phyloP scores from a whole-genome alignment of 1,284 basidiomycete genomes.

The Meira nashicola region DNA sequence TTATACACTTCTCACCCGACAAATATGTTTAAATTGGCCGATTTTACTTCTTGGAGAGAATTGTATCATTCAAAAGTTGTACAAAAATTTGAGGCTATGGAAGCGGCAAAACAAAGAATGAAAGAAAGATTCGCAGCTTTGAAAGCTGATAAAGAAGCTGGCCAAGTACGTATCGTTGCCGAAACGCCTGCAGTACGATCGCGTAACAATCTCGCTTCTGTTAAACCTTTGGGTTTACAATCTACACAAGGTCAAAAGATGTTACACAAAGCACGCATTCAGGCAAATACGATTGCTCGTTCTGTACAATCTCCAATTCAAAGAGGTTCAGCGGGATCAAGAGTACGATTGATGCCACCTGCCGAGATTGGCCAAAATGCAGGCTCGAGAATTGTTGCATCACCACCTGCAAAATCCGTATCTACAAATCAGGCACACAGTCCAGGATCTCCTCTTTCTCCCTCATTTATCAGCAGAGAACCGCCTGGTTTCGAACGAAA shows the following conservation, averaged over 20 bases:
- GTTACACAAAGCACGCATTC: constrained; percentile 3
- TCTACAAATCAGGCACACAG: too few relatives aligned
- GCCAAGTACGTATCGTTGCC: not conserved
- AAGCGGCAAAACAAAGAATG: constrained; percentile 39
- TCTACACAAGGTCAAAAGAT: constrained; percentile 4
- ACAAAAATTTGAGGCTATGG: constrained; percentile 36
- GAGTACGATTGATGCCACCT: too few relatives aligned
- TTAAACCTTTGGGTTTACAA: not conserved
- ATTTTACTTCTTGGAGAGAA: constrained; percentile 19
- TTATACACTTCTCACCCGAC: constrained; percentile 11
- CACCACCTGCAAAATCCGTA: too few relatives aligned
- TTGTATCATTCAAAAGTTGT: constrained; percentile 30
- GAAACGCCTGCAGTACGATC: not conserved
- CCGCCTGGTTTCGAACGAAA: too few relatives aligned
- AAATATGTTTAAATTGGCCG: constrained; percentile 19
- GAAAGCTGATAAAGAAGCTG: not conserved
- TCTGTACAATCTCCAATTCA: too few relatives aligned
- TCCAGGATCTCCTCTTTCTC: too few relatives aligned
- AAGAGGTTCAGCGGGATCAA: too few relatives aligned
- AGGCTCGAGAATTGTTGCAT: too few relatives aligned
- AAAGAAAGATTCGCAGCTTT: constrained; percentile 24
- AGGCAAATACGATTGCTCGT: not conserved
- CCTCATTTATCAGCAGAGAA: too few relatives aligned
- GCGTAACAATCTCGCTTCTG: not conserved
- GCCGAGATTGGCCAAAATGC: too few relatives aligned